These are phyloP conservation scores for Akanthomyces uredinophilus DNA, from an alignment of 2,329 filamentous ascomycete species.

Conservation along the genomic window DNA sequence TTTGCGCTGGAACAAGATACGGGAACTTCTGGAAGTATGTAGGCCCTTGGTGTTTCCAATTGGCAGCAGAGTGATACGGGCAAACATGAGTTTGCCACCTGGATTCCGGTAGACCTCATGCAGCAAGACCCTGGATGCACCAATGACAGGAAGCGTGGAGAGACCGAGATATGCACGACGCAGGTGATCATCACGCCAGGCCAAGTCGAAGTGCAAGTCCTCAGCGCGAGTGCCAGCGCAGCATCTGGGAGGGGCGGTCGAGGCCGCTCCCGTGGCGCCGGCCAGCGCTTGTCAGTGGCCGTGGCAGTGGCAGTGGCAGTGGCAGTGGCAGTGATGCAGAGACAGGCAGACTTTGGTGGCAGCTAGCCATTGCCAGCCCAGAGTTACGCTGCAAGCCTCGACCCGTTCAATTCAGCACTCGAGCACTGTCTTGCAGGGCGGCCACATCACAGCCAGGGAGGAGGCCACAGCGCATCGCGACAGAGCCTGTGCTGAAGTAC, in stretches of 20 bases:
- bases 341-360: no score
- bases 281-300: background rate
- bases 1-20: background rate
- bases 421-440: no score
- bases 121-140: slow-evolving; percentile 5
- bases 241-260: background rate
- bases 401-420: no score
- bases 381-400: no score
- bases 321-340: no score
- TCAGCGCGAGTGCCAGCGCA: no score
- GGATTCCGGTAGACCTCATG: background rate
- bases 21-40: background rate
- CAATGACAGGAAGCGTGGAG: slow-evolving; percentile 9
- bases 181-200: slow-evolving; percentile 1
- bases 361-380: no score
- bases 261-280: background rate
- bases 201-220: background rate
- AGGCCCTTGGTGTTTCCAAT: background rate
- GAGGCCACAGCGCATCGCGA: no score
- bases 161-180: slow-evolving; percentile 8
- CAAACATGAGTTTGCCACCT: background rate
- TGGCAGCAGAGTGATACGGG: background rate
- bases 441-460: no score
- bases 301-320: no score
- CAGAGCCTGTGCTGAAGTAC: no score